These are phyloP conservation scores for Nitzschia inconspicua DNA, from an alignment of 108 stramenopile genomes.

Conservation along the genomic window DNA sequence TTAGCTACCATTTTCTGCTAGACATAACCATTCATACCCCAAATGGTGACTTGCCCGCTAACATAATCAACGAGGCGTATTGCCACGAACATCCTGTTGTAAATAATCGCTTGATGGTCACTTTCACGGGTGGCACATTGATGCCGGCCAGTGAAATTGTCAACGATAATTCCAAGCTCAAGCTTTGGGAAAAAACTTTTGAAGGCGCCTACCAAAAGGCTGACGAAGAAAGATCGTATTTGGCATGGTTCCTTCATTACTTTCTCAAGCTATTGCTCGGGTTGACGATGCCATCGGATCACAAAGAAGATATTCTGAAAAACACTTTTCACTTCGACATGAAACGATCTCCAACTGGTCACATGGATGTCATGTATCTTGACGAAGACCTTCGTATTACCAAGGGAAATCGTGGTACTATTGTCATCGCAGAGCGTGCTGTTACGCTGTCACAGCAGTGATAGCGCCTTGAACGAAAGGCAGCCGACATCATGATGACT, in stretches of 20 bases:
- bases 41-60: constrained; percentile 31
- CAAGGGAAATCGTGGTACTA: constrained; percentile 48
- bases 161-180: constrained; percentile 7
- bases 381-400: constrained; percentile 60
- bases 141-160: constrained; percentile 14
- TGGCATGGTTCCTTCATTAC: constrained; percentile 20
- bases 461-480: no score
- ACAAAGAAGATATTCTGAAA: neutral
- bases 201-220: constrained; percentile 27
- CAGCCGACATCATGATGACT: no score
- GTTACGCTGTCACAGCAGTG: no score
- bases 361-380: constrained; percentile 55
- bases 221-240: constrained; percentile 22
- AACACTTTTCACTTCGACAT: constrained; percentile 34
- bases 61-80: constrained; percentile 25
- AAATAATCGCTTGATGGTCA: constrained; percentile 30
- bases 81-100: constrained; percentile 20
- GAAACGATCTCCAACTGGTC: constrained; percentile 32
- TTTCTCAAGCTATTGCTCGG: constrained; percentile 46
- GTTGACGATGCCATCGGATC: constrained; percentile 34
- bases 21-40: constrained; percentile 35
- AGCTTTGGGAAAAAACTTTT: constrained; percentile 38
- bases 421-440: constrained; percentile 44
- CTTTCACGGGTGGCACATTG: constrained; percentile 35
- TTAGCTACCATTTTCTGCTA: constrained; percentile 26